phyloP scores from a whole-genome alignment of 108 stramenopile species.

The Nitzschia palea region DNA sequence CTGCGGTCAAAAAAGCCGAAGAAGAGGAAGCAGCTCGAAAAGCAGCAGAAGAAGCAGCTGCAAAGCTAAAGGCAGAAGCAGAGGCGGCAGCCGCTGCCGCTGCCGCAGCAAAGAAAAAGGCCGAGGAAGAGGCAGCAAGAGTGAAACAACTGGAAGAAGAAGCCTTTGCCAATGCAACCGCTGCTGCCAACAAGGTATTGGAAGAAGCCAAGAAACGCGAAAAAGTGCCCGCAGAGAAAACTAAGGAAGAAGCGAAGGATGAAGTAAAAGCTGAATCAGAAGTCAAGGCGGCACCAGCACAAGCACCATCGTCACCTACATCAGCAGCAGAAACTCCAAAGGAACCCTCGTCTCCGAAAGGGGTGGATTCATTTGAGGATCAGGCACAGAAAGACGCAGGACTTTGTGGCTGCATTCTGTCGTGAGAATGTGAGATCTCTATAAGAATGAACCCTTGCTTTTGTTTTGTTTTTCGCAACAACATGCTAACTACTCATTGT shows the following conservation, averaged over 20 bases:
- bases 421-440: not conserved
- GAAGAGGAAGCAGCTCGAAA: not conserved
- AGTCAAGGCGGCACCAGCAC: not conserved
- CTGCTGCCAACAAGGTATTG: slow-evolving; percentile 4
- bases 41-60: not conserved
- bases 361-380: slow-evolving; percentile 16
- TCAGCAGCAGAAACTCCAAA: not conserved
- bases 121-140: not conserved
- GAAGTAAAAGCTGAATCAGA: not conserved
- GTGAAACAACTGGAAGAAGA: not conserved
- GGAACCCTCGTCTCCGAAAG: slow-evolving; percentile 6
- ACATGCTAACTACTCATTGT: no score
- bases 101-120: not conserved
- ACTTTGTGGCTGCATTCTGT: not conserved
- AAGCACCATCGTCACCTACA: not conserved
- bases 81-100: not conserved
- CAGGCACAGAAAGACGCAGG: slow-evolving; percentile 3
- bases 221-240: not conserved
- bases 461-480: no score
- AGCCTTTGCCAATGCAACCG: not conserved
- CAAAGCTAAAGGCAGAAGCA: not conserved
- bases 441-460: no score
- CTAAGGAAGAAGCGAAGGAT: not conserved
- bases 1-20: not conserved
- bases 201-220: not conserved